These are phyloP conservation scores for Adansonia digitata DNA, from an alignment of 345 rosid genomes.

Conservation along the genomic window DNA sequence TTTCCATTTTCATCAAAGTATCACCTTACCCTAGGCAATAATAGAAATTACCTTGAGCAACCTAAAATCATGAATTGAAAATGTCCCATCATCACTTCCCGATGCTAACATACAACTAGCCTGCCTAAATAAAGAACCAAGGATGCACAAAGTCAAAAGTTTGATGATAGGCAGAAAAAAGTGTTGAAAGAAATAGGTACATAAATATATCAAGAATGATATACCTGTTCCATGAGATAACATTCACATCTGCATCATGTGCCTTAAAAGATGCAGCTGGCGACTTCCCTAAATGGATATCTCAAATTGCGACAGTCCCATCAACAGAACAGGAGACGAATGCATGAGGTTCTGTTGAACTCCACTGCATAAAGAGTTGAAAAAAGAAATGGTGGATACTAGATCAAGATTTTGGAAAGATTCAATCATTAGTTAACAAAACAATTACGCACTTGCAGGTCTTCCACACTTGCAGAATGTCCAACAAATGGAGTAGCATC, in stretches of 20 bases:
- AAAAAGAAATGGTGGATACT: neutral
- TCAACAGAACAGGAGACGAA: conserved; percentile 92
- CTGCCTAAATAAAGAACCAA: conserved; percentile 43
- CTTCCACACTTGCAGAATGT: conserved; percentile 89
- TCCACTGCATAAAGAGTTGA: conserved; percentile 65
- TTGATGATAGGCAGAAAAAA: neutral
- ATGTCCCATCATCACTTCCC: conserved; percentile 93
- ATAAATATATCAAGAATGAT: conserved; percentile 1
- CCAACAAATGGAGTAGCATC: conserved; percentile 65
- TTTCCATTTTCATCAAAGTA: neutral
- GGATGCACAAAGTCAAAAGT: neutral
- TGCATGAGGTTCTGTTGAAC: conserved; percentile 72
- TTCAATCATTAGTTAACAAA: neutral
- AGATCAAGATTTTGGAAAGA: neutral
- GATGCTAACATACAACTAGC: conserved; percentile 95
- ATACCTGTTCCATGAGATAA: conserved; percentile 95
- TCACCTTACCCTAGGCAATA: neutral
- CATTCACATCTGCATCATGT: conserved; percentile 89
- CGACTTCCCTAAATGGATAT: conserved; percentile 60
- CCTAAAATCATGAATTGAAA: conserved; percentile 90
- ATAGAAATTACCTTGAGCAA: conserved; percentile 42
- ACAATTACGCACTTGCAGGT: conserved; percentile 52
- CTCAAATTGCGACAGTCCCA: conserved; percentile 83
- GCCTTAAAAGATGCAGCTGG: conserved; percentile 74
- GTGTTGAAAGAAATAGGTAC: neutral